Evolutionary conservation across 176 grass and related monocot genomes (phyloP), one percentile per base, ranked within the genome.

Genomic region (Triticum dicoccoides): DNA sequence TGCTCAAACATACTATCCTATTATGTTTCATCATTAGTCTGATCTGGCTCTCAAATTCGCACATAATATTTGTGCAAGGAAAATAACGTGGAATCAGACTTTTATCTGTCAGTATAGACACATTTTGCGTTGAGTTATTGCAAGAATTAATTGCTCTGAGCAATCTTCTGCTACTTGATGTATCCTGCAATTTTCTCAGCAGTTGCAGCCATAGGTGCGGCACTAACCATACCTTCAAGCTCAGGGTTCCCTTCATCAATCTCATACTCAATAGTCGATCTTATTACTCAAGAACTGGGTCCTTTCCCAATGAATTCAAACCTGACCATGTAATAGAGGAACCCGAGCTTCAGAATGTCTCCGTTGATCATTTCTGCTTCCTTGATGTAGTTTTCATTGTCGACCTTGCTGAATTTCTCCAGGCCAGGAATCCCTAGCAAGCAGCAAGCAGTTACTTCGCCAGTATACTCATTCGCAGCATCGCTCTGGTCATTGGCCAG

Each of bases 231-330:
- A 9, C 33, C 65, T 6, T 88, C 72, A 56, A 88, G 82, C 70
- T 85, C 39, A 0, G 70, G 21, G 10, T 21, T n/a, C 41, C 6
- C 82, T 3, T 88, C 82, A 9, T 72, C 69, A 15, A 67, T 45
- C 58, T 88, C 86, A 3, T 91, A 91, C 70, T 85, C 86, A 1
- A 88, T 13, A 0, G 86, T 73, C 0, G 90, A 91, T 15, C 41
- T 78, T 11, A 79, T 77, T 21, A 82, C 78, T 1, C 70, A 88
- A 9, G 90, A 47, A 42, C 30, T 8, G 82, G 70, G 18, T 0
- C 73, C 82, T 62, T 88, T 88, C 10, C 11, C 44, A 0, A 61
- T 9, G 82, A 91, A 61, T 33, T 86, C 65, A 15, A 91, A 68
- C 5, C 83, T 58, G 56, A 77, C 44, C 32, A 88, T 30, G 78